Base-by-base conservation (phyloP, 164 flowering plant genomes). In the Aristolochia californica region DNA sequence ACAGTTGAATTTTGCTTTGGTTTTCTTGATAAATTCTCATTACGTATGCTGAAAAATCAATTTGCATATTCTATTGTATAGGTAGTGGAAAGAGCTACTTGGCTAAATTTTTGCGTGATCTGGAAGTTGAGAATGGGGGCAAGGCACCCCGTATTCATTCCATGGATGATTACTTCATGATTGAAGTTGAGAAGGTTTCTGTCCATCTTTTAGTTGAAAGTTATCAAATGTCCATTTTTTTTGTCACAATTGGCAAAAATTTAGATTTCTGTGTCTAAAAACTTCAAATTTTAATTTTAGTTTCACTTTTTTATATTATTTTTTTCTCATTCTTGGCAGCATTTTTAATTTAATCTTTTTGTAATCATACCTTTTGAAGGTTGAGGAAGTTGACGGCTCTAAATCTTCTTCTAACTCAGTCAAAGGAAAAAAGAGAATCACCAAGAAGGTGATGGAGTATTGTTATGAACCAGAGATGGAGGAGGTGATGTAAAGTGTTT, bases 381-480 rank as follows among this genome's bases (percentile, higher is more conserved):
- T 76, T 68, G 95, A 87, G 68, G 91, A 88, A 56, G 65, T 53
- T 54, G 95, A 82, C 53, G 75, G 53, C 43, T 70, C 83, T 47
- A 84, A 79, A 56, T 73, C 88, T 30, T 50, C 91, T 26, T 50
- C 85, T 51, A 55, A 68, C 67, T 68, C 78, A 16, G 74, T 52
- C n/a, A 79, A 83, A 73, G 80, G 84, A 65, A 88, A 80, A 76
- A 88, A 80, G 71, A 66, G 70, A 43, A 62, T 57, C 17, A 68
- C 57, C 30, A 91, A 77, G 79, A 86, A 68, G 69, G 97, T 93
- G 67, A 81, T 93, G 86, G 95, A 93, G 70, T 93, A 93, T 59
- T 87, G 95, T 68, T 93, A 88, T 72, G 98, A 93, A 77, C 95
- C 98, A 65, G 97, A 93, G 75, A 88, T 93, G 98, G 96, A 88